A percentile compares a stretch with the other conserved stretches of the same genome.
Evolutionary conservation across 441 rosid species (phyloP).

Genomic region (Iberis amara): DNA sequence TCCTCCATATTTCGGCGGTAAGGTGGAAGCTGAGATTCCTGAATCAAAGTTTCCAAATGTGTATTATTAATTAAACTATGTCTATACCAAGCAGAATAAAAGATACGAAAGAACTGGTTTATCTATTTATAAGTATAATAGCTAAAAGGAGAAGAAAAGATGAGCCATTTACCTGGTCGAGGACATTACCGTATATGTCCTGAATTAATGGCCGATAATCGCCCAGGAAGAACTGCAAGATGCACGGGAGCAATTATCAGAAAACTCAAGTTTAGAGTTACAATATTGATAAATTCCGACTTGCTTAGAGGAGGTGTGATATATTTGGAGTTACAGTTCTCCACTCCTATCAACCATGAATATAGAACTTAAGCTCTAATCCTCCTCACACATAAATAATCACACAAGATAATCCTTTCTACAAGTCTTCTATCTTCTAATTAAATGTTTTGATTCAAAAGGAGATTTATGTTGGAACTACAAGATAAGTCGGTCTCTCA

Average conservation of each 20-base stretch:
- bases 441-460: not conserved
- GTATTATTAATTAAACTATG: constrained; percentile 8
- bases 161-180: constrained; percentile 76
- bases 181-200: constrained; percentile 68
- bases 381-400: too few relatives aligned
- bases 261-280: not conserved
- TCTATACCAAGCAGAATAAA: constrained; percentile 7
- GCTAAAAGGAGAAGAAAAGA: constrained; percentile 19
- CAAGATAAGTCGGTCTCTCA: not conserved
- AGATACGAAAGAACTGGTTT: not conserved
- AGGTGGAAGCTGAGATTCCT: constrained; percentile 93
- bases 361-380: too few relatives aligned
- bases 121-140: constrained; percentile 11
- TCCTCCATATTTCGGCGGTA: constrained; percentile 96
- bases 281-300: not conserved
- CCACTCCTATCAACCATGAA: too few relatives aligned
- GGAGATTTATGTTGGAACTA: constrained; percentile 8
- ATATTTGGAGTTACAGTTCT: too few relatives aligned
- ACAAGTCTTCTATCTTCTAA: too few relatives aligned
- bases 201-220: constrained; percentile 93
- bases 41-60: constrained; percentile 36
- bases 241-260: constrained; percentile 13
- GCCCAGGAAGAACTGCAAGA: constrained; percentile 90
- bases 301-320: not conserved
- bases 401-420: too few relatives aligned